Percentiles rank a stretch among this genome's conserved stretches.
Conservation (phyloP, 164 flowering plant species). For the Akebia trifoliata region DNA sequence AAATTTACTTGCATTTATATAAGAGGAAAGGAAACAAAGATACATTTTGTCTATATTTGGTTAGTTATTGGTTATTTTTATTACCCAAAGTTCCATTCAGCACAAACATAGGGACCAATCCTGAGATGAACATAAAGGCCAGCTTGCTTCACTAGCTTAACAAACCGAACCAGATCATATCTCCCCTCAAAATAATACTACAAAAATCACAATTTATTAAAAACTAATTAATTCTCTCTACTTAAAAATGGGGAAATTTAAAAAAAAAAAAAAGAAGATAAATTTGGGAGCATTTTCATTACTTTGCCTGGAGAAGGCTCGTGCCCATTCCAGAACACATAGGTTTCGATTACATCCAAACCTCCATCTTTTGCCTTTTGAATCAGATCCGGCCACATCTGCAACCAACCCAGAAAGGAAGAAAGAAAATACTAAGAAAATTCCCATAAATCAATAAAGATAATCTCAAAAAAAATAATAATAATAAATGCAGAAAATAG, state of each 20-base stretch:
- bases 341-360: constrained; percentile 88
- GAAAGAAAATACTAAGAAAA: not conserved
- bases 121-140: constrained; percentile 91
- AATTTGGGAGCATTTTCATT: constrained; percentile 12
- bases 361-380: constrained; percentile 96
- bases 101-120: constrained; percentile 97
- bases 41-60: not conserved
- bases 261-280: not conserved
- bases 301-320: constrained; percentile 86
- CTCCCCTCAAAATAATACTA: constrained; percentile 86
- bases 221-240: not conserved
- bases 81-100: constrained; percentile 99
- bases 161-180: constrained; percentile 79
- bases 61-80: not conserved
- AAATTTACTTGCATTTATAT: not conserved
- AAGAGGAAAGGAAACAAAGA: not conserved
- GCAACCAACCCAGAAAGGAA: constrained; percentile 19
- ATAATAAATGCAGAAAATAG: not conserved
- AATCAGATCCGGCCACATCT: constrained; percentile 99
- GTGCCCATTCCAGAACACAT: constrained; percentile 98
- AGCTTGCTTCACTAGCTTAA: constrained; percentile 73
- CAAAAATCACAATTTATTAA: constrained; percentile 6
- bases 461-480: not conserved
- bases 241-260: not conserved
- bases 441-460: not conserved